Evolutionary conservation across 2,329 filamentous ascomycete species (phyloP).

Genomic region (Fusarium mundagurra): DNA sequence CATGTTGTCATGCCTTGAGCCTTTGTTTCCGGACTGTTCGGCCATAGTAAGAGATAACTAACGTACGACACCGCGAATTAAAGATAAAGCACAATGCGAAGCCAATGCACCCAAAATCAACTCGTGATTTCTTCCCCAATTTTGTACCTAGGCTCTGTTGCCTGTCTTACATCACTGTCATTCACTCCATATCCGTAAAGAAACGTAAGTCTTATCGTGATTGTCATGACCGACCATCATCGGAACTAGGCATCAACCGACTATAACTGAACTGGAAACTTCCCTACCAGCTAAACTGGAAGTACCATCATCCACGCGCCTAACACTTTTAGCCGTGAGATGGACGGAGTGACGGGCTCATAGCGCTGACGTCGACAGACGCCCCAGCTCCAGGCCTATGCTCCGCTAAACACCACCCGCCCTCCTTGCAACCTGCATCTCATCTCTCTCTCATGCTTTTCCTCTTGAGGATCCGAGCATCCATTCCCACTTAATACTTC

Average conservation of each 20-base stretch:
- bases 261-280: constrained; percentile 4
- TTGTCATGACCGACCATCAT: constrained; percentile 23
- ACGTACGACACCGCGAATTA: constrained; percentile 12
- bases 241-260: constrained; percentile 30
- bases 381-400: constrained; percentile 42
- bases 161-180: constrained; percentile 4
- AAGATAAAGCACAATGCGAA: constrained; percentile 10
- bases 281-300: constrained; percentile 1
- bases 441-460: constrained; percentile 32
- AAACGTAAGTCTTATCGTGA: constrained; percentile 4
- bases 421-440: constrained; percentile 40
- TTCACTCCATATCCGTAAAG: background rate
- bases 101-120: background rate
- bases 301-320: constrained; percentile 18
- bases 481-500: constrained; percentile 15
- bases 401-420: constrained; percentile 47
- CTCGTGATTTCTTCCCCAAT: constrained; percentile 7
- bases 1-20: constrained; percentile 20
- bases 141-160: background rate
- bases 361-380: constrained; percentile 61
- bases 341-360: constrained; percentile 39
- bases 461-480: constrained; percentile 16
- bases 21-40: constrained; percentile 23
- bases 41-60: constrained; percentile 5
- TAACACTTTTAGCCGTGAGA: constrained; percentile 34